phyloP scores from a whole-genome alignment of 2,329 filamentous ascomycete species.

The Hymenoscyphus infarciens region DNA sequence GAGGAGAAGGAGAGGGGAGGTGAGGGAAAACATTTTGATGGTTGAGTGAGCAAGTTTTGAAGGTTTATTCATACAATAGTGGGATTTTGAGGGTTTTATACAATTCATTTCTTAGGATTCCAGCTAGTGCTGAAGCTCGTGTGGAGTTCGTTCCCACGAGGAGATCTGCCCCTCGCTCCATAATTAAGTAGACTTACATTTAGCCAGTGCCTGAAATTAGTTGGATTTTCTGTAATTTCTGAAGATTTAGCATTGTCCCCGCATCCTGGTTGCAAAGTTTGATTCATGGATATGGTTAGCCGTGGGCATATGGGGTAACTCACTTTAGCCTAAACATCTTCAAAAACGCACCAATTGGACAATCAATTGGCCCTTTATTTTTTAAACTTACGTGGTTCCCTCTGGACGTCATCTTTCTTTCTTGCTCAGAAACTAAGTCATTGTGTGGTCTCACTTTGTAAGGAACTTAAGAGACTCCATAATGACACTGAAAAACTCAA shows the following conservation, averaged over 20 bases:
- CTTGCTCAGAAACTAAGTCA: not conserved
- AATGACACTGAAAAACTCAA: too few relatives aligned
- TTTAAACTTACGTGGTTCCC: not conserved
- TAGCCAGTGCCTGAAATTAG: not conserved
- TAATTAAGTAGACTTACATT: not conserved
- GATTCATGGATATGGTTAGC: not conserved
- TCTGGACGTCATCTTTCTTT: not conserved
- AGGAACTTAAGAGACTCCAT: too few relatives aligned
- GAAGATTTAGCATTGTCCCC: not conserved
- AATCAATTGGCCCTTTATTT: not conserved
- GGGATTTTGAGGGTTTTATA: not conserved
- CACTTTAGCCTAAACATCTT: not conserved
- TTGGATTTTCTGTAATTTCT: not conserved
- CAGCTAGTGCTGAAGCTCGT: not conserved
- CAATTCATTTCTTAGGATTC: not conserved
- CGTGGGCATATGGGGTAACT: not conserved
- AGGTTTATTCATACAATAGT: not conserved
- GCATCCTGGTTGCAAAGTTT: not conserved
- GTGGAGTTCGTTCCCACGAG: not conserved
- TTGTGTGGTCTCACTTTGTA: too few relatives aligned
- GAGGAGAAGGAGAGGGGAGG: not conserved
- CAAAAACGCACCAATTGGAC: not conserved
- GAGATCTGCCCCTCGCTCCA: not conserved
- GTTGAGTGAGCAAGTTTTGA: not conserved
- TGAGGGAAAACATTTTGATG: not conserved